Conservation (phyloP, 148 eudicot species). For the Fagopyrum homotropicum region DNA sequence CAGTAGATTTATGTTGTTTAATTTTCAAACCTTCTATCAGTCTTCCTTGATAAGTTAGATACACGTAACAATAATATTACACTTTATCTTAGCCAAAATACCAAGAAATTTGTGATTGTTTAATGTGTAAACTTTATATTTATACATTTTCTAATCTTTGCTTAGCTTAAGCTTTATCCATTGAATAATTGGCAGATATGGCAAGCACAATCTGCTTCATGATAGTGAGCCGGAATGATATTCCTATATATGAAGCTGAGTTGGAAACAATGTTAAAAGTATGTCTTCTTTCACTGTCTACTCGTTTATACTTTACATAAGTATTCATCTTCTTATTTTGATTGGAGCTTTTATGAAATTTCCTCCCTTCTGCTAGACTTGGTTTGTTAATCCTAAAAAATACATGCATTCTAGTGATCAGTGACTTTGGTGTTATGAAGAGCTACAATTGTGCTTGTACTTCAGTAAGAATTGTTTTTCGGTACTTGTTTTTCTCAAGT, state of each 20-base stretch:
- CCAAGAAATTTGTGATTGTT: too few species aligned
- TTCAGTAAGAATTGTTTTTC: background rate
- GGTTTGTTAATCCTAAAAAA: background rate
- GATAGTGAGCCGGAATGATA: slow-evolving; percentile 90
- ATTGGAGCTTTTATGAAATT: background rate
- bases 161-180: background rate
- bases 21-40: too few species aligned
- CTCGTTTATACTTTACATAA: background rate
- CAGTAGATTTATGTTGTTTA: too few species aligned
- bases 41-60: too few species aligned
- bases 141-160: background rate
- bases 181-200: slow-evolving; percentile 7
- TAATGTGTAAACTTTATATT: too few species aligned
- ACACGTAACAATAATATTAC: too few species aligned
- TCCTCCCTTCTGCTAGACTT: background rate
- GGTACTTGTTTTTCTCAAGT: background rate
- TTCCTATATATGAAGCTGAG: slow-evolving; percentile 95
- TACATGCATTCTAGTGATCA: background rate
- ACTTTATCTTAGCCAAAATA: too few species aligned
- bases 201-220: slow-evolving; percentile 85
- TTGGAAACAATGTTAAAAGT: slow-evolving; percentile 79
- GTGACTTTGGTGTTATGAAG: background rate
- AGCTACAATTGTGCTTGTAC: background rate
- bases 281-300: slow-evolving; percentile 12
- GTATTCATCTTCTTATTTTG: background rate